phyloP scores from a whole-genome alignment of 805 yeast species.

The Nematodospora valgi region DNA sequence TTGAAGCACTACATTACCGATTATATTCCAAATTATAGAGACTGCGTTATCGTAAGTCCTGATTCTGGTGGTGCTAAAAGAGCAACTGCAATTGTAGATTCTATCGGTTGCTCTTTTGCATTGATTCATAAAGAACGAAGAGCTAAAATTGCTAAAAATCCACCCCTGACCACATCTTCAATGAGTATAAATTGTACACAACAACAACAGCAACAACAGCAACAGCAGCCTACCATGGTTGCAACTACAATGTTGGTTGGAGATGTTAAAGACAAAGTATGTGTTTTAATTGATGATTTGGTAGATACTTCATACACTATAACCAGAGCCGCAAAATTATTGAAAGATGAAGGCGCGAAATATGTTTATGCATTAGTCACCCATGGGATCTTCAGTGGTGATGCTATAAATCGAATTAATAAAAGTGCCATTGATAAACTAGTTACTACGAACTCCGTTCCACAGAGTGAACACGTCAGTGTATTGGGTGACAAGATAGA shows the following conservation, averaged over 20 bases:
- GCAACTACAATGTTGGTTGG: conserved; percentile 97
- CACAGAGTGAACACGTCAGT: conserved; percentile 63
- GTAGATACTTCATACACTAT: conserved; percentile 93
- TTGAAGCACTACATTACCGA: conserved; percentile 80
- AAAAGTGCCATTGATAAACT: conserved; percentile 75
- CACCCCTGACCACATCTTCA: conserved; percentile 23
- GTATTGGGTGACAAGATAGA: conserved; percentile 53
- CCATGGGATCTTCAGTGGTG: conserved; percentile 92
- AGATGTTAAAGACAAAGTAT: conserved; percentile 79
- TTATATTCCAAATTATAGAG: conserved; percentile 71
- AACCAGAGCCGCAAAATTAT: conserved; percentile 83
- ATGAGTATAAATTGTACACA: background rate
- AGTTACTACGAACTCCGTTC: conserved; percentile 87
- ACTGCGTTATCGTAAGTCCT: conserved; percentile 92
- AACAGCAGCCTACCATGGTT: conserved; percentile 26
- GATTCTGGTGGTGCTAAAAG: conserved; percentile 99
- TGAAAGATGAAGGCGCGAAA: conserved; percentile 90
- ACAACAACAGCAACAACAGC: conserved; percentile 7
- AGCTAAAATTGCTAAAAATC: conserved; percentile 35
- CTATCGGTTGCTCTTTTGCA: conserved; percentile 84
- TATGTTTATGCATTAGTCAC: conserved; percentile 85
- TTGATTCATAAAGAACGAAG: conserved; percentile 92
- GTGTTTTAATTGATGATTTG: conserved; percentile 90
- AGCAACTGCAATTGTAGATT: conserved; percentile 92
- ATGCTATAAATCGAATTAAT: conserved; percentile 71